phyloP scores from a whole-genome alignment of 1,284 basidiomycete species.

The Tremellales sp. region DNA sequence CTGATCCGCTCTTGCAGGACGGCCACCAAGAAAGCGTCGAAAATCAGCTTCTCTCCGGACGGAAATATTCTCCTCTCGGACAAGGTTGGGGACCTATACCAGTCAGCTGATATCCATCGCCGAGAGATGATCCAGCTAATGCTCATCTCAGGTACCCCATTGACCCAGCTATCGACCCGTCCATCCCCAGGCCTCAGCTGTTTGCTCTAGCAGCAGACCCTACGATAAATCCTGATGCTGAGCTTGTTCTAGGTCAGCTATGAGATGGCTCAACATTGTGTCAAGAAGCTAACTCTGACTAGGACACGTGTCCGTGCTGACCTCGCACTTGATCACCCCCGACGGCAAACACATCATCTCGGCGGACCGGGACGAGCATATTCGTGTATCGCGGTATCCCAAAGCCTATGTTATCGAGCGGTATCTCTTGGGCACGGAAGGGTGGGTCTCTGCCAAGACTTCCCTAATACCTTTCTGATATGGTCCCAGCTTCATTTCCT shows the following conservation, averaged over 20 bases:
- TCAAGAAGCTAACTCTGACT: conserved; percentile 7
- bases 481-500: conserved; percentile 67
- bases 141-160: conserved; percentile 32
- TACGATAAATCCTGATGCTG: conserved; percentile 58
- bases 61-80: conserved; percentile 36
- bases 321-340: conserved; percentile 61
- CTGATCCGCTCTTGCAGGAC: conserved; percentile 3
- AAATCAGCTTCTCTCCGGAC: conserved; percentile 21
- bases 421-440: conserved; percentile 76
- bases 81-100: conserved; percentile 45
- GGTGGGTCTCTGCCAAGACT: conserved; percentile 53
- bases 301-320: conserved; percentile 78
- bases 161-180: conserved; percentile 54
- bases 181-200: conserved; percentile 32
- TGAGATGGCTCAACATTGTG: neutral
- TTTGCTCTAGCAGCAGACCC: conserved; percentile 66
- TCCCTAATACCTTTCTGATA: conserved; percentile 1
- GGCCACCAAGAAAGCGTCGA: conserved; percentile 25
- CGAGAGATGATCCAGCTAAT: conserved; percentile 1
- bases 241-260: conserved; percentile 60
- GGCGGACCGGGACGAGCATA: conserved; percentile 87
- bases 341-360: conserved; percentile 74
- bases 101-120: conserved; percentile 18
- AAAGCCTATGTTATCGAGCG: conserved; percentile 75
- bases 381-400: conserved; percentile 84